Evolutionary conservation across 2,329 filamentous ascomycete species (phyloP).

Genomic region (Colletotrichum sp.): DNA sequence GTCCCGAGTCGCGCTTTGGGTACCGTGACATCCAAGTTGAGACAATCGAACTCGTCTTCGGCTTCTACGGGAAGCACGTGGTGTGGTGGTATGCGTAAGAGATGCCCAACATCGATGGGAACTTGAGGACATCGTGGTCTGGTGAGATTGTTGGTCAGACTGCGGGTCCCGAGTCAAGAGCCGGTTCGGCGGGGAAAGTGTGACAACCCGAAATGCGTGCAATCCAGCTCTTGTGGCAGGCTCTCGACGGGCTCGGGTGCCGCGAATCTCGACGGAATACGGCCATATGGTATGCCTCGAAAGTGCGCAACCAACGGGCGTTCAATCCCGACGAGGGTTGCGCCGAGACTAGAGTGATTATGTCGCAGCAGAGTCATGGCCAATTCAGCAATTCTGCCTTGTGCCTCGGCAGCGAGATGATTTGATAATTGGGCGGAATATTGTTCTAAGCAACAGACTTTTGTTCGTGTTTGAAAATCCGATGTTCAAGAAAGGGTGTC

Average conservation of each 20-base stretch:
- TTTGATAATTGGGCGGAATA: background rate
- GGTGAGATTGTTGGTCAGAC: background rate
- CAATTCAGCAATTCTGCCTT: background rate
- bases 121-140: conserved; percentile 48
- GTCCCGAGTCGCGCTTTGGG: conserved; percentile 18
- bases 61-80: conserved; percentile 24
- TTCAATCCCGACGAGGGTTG: background rate
- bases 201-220: conserved; percentile 5
- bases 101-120: conserved; percentile 42
- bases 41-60: conserved; percentile 47
- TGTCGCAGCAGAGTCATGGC: background rate
- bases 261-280: background rate
- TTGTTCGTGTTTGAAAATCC: background rate
- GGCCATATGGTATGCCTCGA: conserved; percentile 13
- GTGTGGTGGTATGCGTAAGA: conserved; percentile 45
- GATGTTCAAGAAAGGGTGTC: background rate
- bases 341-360: background rate
- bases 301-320: background rate
- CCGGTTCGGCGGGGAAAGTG: background rate
- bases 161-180: background rate
- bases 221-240: background rate
- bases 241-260: background rate
- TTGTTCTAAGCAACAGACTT: background rate
- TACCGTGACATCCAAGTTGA: conserved; percentile 45
- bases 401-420: background rate